Evolutionary conservation across 495 filamentous ascomycete species (phyloP), one percentile per base, ranked within the genome.

Genomic region (Hypoxylon fuscum): DNA sequence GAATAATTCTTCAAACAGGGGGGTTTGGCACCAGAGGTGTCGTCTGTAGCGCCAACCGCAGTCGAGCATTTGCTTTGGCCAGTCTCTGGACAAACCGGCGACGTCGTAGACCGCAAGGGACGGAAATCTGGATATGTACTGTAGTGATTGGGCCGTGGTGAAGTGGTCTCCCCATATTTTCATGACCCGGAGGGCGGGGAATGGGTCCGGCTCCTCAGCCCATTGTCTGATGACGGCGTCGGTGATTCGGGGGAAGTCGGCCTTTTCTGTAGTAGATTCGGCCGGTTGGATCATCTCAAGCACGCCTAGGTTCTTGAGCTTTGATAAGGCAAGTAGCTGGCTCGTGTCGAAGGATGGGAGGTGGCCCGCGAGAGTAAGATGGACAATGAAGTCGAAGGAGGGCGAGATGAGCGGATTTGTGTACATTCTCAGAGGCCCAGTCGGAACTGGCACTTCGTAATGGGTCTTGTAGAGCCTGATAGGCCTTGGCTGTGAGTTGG

Each of bases 181-280:
- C 51, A 78, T 11, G 8, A 76, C 57, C 11, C 71, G 48, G 18
- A 78, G 62, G 1, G 58, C 8, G 2, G 69, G 68, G 44, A 77
- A 78, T 1, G 69, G 51, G 17, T 59, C 25, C 1, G 40, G 40
- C 18, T 23, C 34, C 22, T 64, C 44, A 3, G 66, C 45, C 74
- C 74, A 78, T 2, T 64, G 65, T 46, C 62, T 60, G 23, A 76
- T 21, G 6, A 77, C 41, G 7, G 63, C 41, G 47, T 78, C 74
- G 11, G 27, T 69, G 9, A 76, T 31, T 3, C 31, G 41, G 35
- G 32, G 50, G 41, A 50, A 56, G 14, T 27, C 9, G 2, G 18
- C 12, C 23, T 25, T 3, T 54, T 27, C 2, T 43, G 35, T 15
- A 15, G 11, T 17, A 3, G n/a, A 3, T 9, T 15, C 34, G 0